Conservation (phyloP, 352 stramenopile species). For the Phytophthora nicotianae region DNA sequence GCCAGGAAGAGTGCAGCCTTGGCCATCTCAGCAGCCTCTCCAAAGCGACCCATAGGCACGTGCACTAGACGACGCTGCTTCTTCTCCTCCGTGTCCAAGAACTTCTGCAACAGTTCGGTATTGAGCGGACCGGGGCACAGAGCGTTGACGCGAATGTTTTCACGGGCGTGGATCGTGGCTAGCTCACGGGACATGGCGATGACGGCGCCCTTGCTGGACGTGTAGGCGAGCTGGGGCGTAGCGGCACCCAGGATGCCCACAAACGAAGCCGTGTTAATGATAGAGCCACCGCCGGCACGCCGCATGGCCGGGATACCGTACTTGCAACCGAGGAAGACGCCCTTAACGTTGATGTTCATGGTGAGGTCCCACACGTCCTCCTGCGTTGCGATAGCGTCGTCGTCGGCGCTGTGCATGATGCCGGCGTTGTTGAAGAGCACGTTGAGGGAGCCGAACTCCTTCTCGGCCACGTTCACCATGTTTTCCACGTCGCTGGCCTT, state of each 20-base stretch:
- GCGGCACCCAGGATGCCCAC: conserved; percentile 80
- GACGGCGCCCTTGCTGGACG: conserved; percentile 87
- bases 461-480: conserved; percentile 81
- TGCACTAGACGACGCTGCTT: conserved; percentile 87
- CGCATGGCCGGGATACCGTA: conserved; percentile 84
- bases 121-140: conserved; percentile 87
- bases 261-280: conserved; percentile 91
- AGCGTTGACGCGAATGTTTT: conserved; percentile 91
- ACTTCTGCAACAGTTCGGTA: conserved; percentile 88
- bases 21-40: conserved; percentile 87
- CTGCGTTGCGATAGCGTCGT: conserved; percentile 75
- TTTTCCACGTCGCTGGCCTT: conserved; percentile 71
- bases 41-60: conserved; percentile 88
- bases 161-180: conserved; percentile 82
- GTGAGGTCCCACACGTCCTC: conserved; percentile 87
- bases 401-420: conserved; percentile 85
- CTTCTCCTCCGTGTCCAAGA: conserved; percentile 84
- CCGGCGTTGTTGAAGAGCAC: conserved; percentile 90
- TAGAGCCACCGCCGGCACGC: conserved; percentile 78
- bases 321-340: conserved; percentile 90
- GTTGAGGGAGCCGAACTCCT: conserved; percentile 77
- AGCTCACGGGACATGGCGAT: conserved; percentile 88
- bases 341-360: conserved; percentile 90
- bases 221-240: conserved; percentile 90
- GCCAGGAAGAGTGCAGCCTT: conserved; percentile 88